Base-by-base conservation (phyloP, 805 yeast genomes). In the Metschnikowia vanudenii region DNA sequence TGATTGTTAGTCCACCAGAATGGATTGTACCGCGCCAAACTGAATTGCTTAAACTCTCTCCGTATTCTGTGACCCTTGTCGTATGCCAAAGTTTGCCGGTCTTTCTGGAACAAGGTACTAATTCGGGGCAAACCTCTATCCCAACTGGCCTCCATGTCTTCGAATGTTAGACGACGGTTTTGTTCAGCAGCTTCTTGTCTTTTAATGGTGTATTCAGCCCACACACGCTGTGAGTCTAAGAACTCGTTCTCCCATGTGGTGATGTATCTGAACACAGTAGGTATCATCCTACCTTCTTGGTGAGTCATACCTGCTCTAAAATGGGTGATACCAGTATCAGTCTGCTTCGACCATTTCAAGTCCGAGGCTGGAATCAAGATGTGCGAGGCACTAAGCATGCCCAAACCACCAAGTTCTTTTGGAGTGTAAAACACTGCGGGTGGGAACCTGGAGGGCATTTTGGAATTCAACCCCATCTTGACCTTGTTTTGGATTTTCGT, bases 361-460 rank as follows among this genome's bases (percentile, higher is more conserved):
- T 94, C 99, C 5, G 96, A 84, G 0, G 96, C 86, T 0, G 99
- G 99, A 54, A 94, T 94, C 52, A 94, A 72, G 41, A 94, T 88
- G 63, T 94, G 99, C 12, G 97, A 88, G 0, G 98, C 98, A 73
- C 96, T 88, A 20, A 94, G 71, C 99, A 94, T 94, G 20, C 99
- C 99, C 37, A 94, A 70, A 37, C 99, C 99, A 41, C 99, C 99
- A 3, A 94, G 69, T 63, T 94, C 99, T 56, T 91, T 92, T 0
- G 99, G 99, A 0, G 99, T 90, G 62, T 94, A 94, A 59, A 94
- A 94, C 0, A 94, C 99, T 3, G 97, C 97, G 0, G 99, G 99
- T 3, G 99, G 99, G 68, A 94, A 94, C 46, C 99, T 75, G 0
- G 97, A 84, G 0, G 99, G 99, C 99, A 94, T 94, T 66, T 94